A percentile compares a stretch with the other conserved stretches of the same genome.
phyloP scores from a whole-genome alignment of 768 basidiomycete species.

The Glaciozyma antarctica region DNA sequence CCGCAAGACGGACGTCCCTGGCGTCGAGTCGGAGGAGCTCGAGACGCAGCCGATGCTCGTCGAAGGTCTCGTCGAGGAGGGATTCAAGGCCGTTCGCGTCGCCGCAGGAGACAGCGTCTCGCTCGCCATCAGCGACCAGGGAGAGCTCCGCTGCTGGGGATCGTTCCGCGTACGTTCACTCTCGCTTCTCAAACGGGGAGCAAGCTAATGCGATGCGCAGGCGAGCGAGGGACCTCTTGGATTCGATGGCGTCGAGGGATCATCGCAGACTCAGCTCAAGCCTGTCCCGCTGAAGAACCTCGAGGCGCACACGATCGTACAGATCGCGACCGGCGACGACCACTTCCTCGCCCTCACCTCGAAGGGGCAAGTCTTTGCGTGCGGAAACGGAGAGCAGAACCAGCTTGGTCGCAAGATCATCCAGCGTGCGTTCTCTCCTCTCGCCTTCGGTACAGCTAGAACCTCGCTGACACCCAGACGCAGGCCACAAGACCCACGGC shows the following conservation, averaged over 20 bases:
- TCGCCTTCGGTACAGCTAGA: neutral
- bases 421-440: slow-evolving; percentile 35
- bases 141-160: slow-evolving; percentile 77
- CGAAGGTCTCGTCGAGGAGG: slow-evolving; percentile 44
- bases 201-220: slow-evolving; percentile 15
- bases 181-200: neutral
- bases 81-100: slow-evolving; percentile 72
- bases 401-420: slow-evolving; percentile 86
- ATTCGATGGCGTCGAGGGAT: slow-evolving; percentile 51
- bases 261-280: slow-evolving; percentile 58
- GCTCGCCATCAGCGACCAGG: slow-evolving; percentile 68
- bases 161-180: slow-evolving; percentile 62
- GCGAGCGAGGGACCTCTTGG: slow-evolving; percentile 69
- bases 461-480: neutral
- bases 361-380: slow-evolving; percentile 74
- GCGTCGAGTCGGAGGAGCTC: slow-evolving; percentile 39
- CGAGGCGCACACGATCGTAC: slow-evolving; percentile 48
- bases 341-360: slow-evolving; percentile 83
- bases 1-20: slow-evolving; percentile 36
- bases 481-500: slow-evolving; percentile 73
- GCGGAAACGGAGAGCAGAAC: slow-evolving; percentile 82
- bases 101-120: slow-evolving; percentile 81
- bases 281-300: slow-evolving; percentile 41
- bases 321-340: slow-evolving; percentile 73
- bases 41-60: slow-evolving; percentile 39